phyloP scores from a whole-genome alignment of 2,329 filamentous ascomycete genomes.

The Pseudopyricularia cyperi region DNA sequence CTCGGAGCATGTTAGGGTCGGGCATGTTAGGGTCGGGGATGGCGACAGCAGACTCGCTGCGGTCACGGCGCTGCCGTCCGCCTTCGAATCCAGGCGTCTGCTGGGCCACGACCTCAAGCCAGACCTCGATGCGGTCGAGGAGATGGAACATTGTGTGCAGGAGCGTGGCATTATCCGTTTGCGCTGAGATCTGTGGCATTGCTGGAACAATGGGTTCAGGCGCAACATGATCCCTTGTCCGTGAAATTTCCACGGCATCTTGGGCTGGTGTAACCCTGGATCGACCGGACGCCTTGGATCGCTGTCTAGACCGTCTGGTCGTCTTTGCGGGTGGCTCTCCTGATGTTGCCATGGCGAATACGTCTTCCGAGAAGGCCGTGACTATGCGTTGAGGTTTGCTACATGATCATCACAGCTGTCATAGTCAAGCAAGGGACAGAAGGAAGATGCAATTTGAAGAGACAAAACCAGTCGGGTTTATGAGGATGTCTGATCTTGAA shows the following conservation, averaged over 20 bases:
- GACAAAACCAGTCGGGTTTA: no score
- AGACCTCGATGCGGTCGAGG: not conserved
- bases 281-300: no score
- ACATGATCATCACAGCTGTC: no score
- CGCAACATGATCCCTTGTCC: not conserved
- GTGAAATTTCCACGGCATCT: not conserved
- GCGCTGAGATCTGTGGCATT: not conserved
- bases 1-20: not conserved
- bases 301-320: no score
- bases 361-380: no score
- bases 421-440: no score
- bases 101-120: not conserved
- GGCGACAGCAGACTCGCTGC: not conserved
- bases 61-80: not conserved
- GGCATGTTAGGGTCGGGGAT: not conserved
- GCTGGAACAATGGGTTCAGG: not conserved
- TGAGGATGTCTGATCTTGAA: no score
- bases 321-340: no score
- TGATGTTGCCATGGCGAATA: no score
- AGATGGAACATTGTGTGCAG: not conserved
- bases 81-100: not conserved
- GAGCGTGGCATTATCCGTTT: not conserved
- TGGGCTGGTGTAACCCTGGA: no score
- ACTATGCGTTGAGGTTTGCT: no score
- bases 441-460: no score